phyloP scores from a whole-genome alignment of 108 stramenopile species.

The Cylindrotheca closterium region DNA sequence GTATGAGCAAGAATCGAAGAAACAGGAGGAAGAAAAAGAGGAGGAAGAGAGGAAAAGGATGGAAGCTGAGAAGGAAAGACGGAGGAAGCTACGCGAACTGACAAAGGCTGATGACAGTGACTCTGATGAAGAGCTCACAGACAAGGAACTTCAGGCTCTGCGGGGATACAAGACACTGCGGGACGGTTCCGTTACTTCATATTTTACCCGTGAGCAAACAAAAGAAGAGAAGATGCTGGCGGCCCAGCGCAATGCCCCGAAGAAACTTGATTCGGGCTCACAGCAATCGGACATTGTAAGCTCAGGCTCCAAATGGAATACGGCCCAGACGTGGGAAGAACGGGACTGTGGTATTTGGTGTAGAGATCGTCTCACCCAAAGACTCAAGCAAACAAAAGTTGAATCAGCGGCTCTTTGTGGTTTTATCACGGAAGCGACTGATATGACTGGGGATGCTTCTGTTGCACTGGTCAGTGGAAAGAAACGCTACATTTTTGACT shows the following conservation, averaged over 20 bases:
- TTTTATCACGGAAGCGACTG: conserved; percentile 52
- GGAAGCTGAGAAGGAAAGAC: conserved; percentile 47
- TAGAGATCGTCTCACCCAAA: conserved; percentile 39
- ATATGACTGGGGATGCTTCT: conserved; percentile 91
- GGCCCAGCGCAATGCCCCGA: conserved; percentile 75
- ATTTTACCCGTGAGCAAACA: conserved; percentile 92
- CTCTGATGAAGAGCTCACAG: conserved; percentile 73
- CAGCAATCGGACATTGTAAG: conserved; percentile 10
- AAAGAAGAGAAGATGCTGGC: conserved; percentile 81
- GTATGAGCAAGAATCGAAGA: conserved; percentile 69
- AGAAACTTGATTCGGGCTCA: conserved; percentile 3
- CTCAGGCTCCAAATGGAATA: conserved; percentile 78
- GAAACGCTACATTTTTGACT: conserved; percentile 94
- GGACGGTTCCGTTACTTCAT: conserved; percentile 94
- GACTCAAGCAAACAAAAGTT: conserved; percentile 47
- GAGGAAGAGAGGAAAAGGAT: conserved; percentile 58
- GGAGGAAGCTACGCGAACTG: conserved; percentile 32
- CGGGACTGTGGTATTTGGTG: conserved; percentile 87
- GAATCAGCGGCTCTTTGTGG: conserved; percentile 28
- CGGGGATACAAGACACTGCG: conserved; percentile 93
- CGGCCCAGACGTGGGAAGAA: conserved; percentile 95
- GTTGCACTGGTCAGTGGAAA: conserved; percentile 91
- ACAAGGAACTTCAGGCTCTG: conserved; percentile 57
- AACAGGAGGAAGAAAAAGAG: conserved; percentile 50
- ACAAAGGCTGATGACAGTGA: conserved; percentile 26